Base-by-base conservation (phyloP, 805 yeast genomes). In the Monosporozyma yasuniensis region DNA sequence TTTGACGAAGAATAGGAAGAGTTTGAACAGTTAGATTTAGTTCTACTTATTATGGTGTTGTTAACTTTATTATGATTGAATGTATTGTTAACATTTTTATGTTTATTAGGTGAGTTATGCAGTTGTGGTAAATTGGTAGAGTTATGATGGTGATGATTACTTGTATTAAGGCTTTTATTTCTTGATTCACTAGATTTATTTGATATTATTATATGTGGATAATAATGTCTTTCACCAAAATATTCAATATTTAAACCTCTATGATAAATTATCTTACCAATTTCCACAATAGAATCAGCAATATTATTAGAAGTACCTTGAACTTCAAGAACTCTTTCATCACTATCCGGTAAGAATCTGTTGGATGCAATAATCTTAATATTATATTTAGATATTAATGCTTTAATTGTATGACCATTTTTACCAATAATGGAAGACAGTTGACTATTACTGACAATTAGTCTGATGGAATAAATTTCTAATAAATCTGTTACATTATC, bases 321-420 rank as follows among this genome's bases (percentile, higher is more conserved):
- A 51, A 89, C 72, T 66, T 88, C 96, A 38, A 89, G 87, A 50
- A 87, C 73, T 60, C 96, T 76, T 65, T 89, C 96, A 45, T 86
- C 83, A 8, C 91, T 83, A 55, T 82, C 81, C 11, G 84, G 84
- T 50, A 88, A 75, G 61, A 80, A 83, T 47, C 84, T 87, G 61
- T 86, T 87, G 27, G 93, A 83, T n/a, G 95, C 95, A 51, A 86
- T 86, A 78, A 88, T 83, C 61, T 83, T 81, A 47, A 88, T 84
- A 47, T 74, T 68, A 63, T 72, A 79, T 27, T 67, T 68, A 52
- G 79, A 80, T 25, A 52, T 50, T 53, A 88, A 77, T 43, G 81
- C 75, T 70, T 85, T 87, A 60, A 89, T 87, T 61, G 88, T 76
- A 4, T 73, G 69, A 46, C 96, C 96, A 54, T 79, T 84, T 52